Evolutionary conservation across 2,329 filamentous ascomycete genomes (phyloP).

Genomic region (Colletotrichum spaethianum): DNA sequence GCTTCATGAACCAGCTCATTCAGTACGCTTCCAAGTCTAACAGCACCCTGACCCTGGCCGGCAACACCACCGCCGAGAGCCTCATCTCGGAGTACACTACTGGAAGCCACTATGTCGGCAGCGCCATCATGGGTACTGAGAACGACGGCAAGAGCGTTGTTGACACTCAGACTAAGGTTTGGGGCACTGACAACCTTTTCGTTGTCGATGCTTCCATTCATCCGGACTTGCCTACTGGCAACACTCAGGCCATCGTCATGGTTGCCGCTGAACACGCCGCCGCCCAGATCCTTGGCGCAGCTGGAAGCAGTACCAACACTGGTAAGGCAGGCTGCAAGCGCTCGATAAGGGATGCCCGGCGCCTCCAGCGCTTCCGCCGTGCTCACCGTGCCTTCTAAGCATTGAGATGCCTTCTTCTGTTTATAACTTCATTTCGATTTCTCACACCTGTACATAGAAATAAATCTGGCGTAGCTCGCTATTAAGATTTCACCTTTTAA

Average conservation of each 20-base stretch:
- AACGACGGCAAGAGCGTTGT: constrained; percentile 67
- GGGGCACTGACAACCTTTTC: constrained; percentile 73
- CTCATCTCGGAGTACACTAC: constrained; percentile 46
- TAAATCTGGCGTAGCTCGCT: background rate
- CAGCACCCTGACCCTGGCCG: constrained; percentile 43
- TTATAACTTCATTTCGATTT: background rate
- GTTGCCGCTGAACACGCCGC: constrained; percentile 42
- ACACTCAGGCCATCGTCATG: constrained; percentile 43
- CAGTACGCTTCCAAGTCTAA: constrained; percentile 45
- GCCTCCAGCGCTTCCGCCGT: constrained; percentile 49
- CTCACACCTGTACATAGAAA: background rate
- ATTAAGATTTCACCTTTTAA: background rate
- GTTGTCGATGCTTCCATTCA: constrained; percentile 75
- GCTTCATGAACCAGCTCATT: constrained; percentile 48
- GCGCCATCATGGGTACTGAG: constrained; percentile 63
- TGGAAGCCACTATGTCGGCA: constrained; percentile 55
- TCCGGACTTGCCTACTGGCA: constrained; percentile 57
- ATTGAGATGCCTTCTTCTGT: background rate
- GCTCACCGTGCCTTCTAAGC: constrained; percentile 6
- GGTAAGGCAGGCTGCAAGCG: constrained; percentile 29
- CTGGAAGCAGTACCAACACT: constrained; percentile 36
- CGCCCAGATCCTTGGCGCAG: constrained; percentile 34
- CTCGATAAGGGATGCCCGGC: constrained; percentile 60
- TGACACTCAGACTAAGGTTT: constrained; percentile 70
- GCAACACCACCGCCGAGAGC: constrained; percentile 45